Evolutionary conservation across 2,329 filamentous ascomycete species (phyloP).

Genomic region (Boeremia exigua): DNA sequence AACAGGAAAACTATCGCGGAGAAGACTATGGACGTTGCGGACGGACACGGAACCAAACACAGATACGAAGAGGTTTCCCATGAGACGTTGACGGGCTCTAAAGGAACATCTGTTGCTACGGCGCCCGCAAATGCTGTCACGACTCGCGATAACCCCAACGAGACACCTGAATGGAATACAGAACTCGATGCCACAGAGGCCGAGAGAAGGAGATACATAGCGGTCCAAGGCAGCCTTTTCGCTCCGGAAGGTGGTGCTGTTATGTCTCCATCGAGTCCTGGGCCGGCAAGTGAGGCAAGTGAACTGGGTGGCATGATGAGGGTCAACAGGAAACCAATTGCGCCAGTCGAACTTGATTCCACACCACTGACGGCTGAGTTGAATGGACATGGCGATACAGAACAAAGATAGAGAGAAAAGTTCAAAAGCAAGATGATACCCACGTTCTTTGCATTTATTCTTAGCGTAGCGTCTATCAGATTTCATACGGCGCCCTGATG

Average conservation of each 20-base stretch:
- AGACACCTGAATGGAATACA: constrained; percentile 32
- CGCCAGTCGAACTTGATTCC: constrained; percentile 28
- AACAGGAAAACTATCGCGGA: constrained; percentile 8
- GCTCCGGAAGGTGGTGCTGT: background rate
- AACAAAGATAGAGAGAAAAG: background rate
- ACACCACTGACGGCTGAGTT: constrained; percentile 18
- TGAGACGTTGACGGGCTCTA: background rate
- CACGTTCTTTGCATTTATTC: background rate
- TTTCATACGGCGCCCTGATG: too few relatives aligned
- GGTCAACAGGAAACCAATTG: constrained; percentile 25
- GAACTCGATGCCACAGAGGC: constrained; percentile 30
- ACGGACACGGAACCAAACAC: constrained; percentile 11
- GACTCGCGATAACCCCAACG: background rate
- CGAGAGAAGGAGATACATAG: constrained; percentile 15
- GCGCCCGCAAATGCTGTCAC: background rate
- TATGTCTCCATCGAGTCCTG: background rate
- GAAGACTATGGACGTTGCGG: background rate
- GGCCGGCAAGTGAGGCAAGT: constrained; percentile 1
- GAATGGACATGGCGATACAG: background rate
- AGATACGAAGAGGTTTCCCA: constrained; percentile 1
- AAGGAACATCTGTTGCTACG: background rate
- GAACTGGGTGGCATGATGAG: constrained; percentile 26
- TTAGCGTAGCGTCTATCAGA: too few relatives aligned
- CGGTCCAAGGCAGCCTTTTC: constrained; percentile 11
- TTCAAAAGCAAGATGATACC: background rate